Percentiles rank a stretch among this genome's conserved stretches.
phyloP scores from a whole-genome alignment of 306 rosid genomes.

The Gynostemma pentaphyllum region DNA sequence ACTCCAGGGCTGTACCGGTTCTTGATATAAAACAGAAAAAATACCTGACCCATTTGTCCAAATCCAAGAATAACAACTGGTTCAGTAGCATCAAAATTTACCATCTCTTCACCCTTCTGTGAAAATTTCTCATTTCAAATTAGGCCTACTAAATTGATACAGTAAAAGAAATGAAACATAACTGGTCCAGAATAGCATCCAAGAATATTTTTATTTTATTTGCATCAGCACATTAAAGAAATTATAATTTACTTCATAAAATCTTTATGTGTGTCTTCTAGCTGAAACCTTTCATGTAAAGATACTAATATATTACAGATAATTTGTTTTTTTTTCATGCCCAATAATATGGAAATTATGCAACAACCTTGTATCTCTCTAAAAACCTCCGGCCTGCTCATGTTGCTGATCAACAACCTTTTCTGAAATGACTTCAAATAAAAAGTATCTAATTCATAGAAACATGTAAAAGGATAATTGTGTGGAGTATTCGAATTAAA shows the following conservation, averaged over 20 bases:
- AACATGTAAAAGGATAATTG: not conserved
- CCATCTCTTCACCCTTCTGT: conserved; percentile 48
- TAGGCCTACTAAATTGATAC: conserved; percentile 1
- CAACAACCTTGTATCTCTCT: not conserved
- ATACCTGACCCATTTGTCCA: conserved; percentile 99
- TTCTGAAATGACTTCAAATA: not conserved
- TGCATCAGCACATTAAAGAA: not conserved
- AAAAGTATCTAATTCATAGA: not conserved
- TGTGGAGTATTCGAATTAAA: not conserved
- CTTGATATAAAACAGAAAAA: conserved; percentile 11
- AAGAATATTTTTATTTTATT: conserved; percentile 4
- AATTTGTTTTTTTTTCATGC: not conserved
- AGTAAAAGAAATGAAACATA: not conserved
- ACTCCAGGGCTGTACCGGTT: conserved; percentile 2
- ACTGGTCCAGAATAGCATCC: not conserved
- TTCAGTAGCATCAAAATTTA: conserved; percentile 54
- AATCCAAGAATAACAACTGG: conserved; percentile 94
- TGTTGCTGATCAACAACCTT: not conserved
- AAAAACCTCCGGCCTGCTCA: not conserved
- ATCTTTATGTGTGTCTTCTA: not conserved
- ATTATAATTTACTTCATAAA: not conserved
- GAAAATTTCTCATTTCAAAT: conserved; percentile 19
- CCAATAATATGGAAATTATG: not conserved
- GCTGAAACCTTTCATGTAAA: not conserved
- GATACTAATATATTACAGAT: not conserved